A percentile compares a stretch with the other conserved stretches of the same genome.
phyloP scores from a whole-genome alignment of 495 filamentous ascomycete species.

The Hyaloscypha variabilis region DNA sequence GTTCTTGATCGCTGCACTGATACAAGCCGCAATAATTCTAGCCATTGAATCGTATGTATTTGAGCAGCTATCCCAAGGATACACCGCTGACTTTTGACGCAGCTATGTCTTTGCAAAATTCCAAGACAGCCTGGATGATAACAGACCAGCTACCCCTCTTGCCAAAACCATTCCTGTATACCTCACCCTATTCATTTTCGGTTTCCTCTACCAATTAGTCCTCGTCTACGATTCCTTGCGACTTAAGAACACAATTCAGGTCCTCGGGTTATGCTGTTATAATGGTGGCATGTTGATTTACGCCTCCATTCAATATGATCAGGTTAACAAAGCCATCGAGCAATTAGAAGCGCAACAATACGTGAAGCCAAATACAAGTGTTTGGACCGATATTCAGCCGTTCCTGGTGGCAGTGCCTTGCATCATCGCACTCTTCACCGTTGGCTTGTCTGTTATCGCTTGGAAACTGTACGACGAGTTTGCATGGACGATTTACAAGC shows the following conservation, averaged over 20 bases:
- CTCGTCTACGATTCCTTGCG: slow-evolving; percentile 92
- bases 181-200: slow-evolving; percentile 95
- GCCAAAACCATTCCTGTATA: slow-evolving; percentile 84
- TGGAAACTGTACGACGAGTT: slow-evolving; percentile 99
- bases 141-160: slow-evolving; percentile 36
- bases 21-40: slow-evolving; percentile 79
- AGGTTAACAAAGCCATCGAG: slow-evolving; percentile 74
- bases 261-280: slow-evolving; percentile 92
- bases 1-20: slow-evolving; percentile 71
- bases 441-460: slow-evolving; percentile 73
- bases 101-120: slow-evolving; percentile 72
- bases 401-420: slow-evolving; percentile 85
- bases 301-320: slow-evolving; percentile 86
- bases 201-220: slow-evolving; percentile 87
- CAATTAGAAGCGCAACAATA: slow-evolving; percentile 4
- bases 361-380: slow-evolving; percentile 41
- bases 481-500: slow-evolving; percentile 98
- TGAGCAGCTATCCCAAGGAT: background rate
- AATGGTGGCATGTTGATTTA: slow-evolving; percentile 91
- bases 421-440: slow-evolving; percentile 74
- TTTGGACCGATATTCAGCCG: slow-evolving; percentile 71
- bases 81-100: background rate
- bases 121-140: slow-evolving; percentile 51
- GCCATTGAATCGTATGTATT: slow-evolving; percentile 80
- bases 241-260: slow-evolving; percentile 96